Conservation (phyloP, 306 rosid genomes). For the Cucurbita ficifolia region DNA sequence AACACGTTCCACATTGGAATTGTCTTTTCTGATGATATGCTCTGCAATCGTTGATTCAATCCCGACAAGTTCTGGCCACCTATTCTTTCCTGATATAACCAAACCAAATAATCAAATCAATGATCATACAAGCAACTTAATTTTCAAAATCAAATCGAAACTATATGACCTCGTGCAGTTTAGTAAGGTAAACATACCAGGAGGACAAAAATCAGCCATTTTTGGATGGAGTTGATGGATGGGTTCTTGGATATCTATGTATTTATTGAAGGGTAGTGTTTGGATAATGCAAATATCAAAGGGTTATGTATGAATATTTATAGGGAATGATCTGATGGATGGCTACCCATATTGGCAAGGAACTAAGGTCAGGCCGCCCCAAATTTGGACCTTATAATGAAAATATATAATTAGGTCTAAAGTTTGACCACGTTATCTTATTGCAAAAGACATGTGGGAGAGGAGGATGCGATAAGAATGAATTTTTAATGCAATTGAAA, state of each 20-base stretch:
- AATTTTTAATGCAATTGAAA: too few species aligned
- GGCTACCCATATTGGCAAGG: neutral
- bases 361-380: neutral
- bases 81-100: neutral
- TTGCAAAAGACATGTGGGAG: too few species aligned
- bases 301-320: neutral
- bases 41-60: neutral
- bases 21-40: neutral
- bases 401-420: neutral
- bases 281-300: neutral
- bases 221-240: too few species aligned
- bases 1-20: neutral
- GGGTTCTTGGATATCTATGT: too few species aligned
- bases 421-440: neutral
- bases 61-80: neutral
- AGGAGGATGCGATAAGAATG: too few species aligned
- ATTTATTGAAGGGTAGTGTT: slow-evolving; percentile 2
- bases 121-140: too few species aligned
- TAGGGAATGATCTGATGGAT: neutral
- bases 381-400: neutral
- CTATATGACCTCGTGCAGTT: too few species aligned
- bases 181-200: neutral
- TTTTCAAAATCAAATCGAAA: too few species aligned
- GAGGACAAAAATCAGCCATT: neutral
- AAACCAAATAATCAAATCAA: too few species aligned